These are phyloP conservation scores for Monosiga brevicollis DNA, from an alignment of 78 protist genomes.

Conservation along the genomic window DNA sequence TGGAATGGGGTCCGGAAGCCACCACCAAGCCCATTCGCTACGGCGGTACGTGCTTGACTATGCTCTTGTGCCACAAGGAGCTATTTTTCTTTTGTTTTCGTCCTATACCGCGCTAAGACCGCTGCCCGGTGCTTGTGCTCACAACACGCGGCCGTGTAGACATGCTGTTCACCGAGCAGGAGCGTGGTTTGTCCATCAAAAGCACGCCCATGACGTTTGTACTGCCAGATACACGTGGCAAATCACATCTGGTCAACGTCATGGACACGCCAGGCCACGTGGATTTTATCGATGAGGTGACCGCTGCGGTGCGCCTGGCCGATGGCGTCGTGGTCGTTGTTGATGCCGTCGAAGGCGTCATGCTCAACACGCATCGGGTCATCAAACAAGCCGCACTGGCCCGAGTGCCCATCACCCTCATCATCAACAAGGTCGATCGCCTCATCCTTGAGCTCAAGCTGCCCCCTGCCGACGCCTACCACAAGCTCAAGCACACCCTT, in stretches of 20 bases:
- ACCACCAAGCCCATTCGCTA: neutral
- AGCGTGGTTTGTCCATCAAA: constrained; percentile 77
- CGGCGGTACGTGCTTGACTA: neutral
- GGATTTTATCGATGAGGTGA: constrained; percentile 33
- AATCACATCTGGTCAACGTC: constrained; percentile 76
- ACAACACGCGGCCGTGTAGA: constrained; percentile 68
- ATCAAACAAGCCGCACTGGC: neutral
- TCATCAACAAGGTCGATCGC: constrained; percentile 28
- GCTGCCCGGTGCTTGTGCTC: too few species aligned
- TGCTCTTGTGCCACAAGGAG: too few species aligned
- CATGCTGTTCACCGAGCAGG: constrained; percentile 82
- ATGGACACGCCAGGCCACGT: constrained; percentile 95
- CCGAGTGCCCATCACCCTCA: constrained; percentile 7
- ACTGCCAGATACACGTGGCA: constrained; percentile 60
- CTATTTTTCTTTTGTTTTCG: too few species aligned
- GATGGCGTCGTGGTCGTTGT: constrained; percentile 90
- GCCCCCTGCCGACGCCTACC: constrained; percentile 95
- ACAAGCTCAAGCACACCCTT: constrained; percentile 45
- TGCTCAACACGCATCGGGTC: constrained; percentile 62
- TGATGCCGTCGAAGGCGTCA: constrained; percentile 94
- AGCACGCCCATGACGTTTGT: constrained; percentile 84
- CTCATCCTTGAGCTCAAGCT: constrained; percentile 48
- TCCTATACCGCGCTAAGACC: too few species aligned
- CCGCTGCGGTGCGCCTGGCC: constrained; percentile 71
- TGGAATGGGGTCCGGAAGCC: neutral